These are phyloP conservation scores for Angomonas ambiguus DNA, from an alignment of 208 protist species.

Conservation along the genomic window DNA sequence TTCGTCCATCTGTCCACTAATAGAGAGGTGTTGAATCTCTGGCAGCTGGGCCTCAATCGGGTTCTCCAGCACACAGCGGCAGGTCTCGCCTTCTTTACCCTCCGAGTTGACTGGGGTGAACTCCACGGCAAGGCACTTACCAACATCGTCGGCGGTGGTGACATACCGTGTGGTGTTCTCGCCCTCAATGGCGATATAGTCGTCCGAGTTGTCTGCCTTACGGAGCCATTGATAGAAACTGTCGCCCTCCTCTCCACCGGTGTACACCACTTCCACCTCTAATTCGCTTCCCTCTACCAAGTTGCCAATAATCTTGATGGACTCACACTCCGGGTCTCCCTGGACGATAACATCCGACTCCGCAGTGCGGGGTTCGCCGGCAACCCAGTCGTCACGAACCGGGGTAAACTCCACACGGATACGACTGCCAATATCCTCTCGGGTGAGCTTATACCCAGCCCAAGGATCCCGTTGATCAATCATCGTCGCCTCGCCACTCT, in stretches of 20 bases:
- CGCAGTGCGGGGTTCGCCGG: constrained; percentile 74
- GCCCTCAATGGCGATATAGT: constrained; percentile 80
- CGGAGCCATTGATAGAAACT: constrained; percentile 91
- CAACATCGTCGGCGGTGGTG: constrained; percentile 78
- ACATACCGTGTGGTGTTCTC: constrained; percentile 77
- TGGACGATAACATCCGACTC: constrained; percentile 55
- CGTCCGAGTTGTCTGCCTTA: constrained; percentile 47
- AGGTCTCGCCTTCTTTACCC: constrained; percentile 85
- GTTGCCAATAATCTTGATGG: constrained; percentile 88
- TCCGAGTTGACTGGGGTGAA: constrained; percentile 85
- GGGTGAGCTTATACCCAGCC: constrained; percentile 77
- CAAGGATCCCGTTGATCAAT: constrained; percentile 74
- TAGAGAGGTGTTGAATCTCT: constrained; percentile 45
- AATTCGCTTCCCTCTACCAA: constrained; percentile 81
- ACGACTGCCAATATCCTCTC: constrained; percentile 75
- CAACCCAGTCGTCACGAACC: constrained; percentile 84
- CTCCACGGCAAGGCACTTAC: constrained; percentile 85
- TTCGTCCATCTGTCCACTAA: constrained; percentile 70
- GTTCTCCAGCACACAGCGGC: constrained; percentile 85
- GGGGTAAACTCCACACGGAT: constrained; percentile 87
- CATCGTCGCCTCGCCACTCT: constrained; percentile 55
- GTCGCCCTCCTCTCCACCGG: constrained; percentile 81
- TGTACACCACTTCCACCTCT: constrained; percentile 79
- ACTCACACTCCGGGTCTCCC: constrained; percentile 78
- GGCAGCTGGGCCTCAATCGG: constrained; percentile 72